phyloP scores from a whole-genome alignment of 306 rosid species.

The Rosa chinensis region DNA sequence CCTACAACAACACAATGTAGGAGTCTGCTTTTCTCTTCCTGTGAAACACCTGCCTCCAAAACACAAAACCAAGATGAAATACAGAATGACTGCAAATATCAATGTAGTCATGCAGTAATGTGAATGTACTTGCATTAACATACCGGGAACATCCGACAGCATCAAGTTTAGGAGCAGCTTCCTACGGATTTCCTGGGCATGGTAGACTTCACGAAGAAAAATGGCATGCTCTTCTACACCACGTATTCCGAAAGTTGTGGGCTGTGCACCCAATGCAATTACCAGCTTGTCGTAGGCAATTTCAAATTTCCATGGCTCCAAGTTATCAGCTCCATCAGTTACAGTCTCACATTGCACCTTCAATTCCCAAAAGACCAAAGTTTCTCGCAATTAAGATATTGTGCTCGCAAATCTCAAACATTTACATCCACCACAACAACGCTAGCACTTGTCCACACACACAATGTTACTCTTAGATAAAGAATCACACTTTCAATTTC shows the following conservation, averaged over 20 bases:
- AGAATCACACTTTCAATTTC: background rate
- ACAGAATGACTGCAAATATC: slow-evolving; percentile 4
- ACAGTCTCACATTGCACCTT: slow-evolving; percentile 88
- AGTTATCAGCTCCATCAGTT: slow-evolving; percentile 50
- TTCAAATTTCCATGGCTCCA: slow-evolving; percentile 82
- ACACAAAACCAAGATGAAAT: slow-evolving; percentile 24
- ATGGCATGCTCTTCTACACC: slow-evolving; percentile 84
- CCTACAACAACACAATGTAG: slow-evolving; percentile 97
- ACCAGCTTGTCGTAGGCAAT: slow-evolving; percentile 82
- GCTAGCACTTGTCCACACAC: background rate
- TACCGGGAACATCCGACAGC: slow-evolving; percentile 93
- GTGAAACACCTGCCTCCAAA: slow-evolving; percentile 59
- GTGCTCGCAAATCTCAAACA: slow-evolving; percentile 1
- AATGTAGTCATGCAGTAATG: background rate
- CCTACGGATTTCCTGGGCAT: slow-evolving; percentile 97
- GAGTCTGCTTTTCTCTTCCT: slow-evolving; percentile 76
- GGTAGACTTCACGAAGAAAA: slow-evolving; percentile 92
- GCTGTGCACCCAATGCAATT: slow-evolving; percentile 80
- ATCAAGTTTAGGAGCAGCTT: slow-evolving; percentile 85
- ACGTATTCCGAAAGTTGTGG: slow-evolving; percentile 83
- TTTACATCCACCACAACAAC: background rate
- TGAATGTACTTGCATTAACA: slow-evolving; percentile 9
- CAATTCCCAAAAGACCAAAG: slow-evolving; percentile 34
- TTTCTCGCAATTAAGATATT: slow-evolving; percentile 22
- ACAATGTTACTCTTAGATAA: background rate